Percentiles rank a stretch among this genome's conserved stretches.
phyloP scores from a whole-genome alignment of 257 asterid genomes.

The Solanum pinnatisectum region DNA sequence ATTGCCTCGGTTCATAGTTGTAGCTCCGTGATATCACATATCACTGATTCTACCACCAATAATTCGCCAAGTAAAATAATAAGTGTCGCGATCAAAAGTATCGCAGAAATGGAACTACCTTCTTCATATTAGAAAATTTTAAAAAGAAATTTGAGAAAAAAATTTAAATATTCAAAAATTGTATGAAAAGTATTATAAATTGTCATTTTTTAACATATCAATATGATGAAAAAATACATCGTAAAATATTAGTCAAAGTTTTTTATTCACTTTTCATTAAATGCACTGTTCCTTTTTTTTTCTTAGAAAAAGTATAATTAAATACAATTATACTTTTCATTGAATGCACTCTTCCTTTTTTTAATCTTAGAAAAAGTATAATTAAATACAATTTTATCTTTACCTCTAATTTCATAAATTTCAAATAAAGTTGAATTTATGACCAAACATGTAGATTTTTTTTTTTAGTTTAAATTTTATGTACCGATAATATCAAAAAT shows the following conservation, averaged over 20 bases:
- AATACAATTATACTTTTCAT: too few relatives aligned
- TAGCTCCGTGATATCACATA: background rate
- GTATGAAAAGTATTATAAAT: too few relatives aligned
- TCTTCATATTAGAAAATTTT: background rate
- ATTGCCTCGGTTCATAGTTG: conserved; percentile 3
- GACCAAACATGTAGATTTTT: background rate
- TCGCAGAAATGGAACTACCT: background rate
- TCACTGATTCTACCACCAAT: conserved; percentile 1
- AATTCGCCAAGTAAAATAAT: background rate
- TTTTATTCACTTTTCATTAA: too few relatives aligned
- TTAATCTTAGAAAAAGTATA: background rate
- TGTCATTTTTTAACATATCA: too few relatives aligned
- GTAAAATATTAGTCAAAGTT: too few relatives aligned
- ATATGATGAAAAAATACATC: too few relatives aligned
- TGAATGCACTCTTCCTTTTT: background rate
- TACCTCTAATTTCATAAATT: background rate
- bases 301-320: too few relatives aligned
- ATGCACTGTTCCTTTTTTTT: too few relatives aligned
- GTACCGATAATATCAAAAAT: background rate
- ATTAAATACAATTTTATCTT: too few relatives aligned
- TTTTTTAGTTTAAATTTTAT: background rate
- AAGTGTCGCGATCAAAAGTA: background rate
- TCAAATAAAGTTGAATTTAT: background rate
- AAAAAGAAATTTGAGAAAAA: too few relatives aligned
- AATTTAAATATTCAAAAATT: too few relatives aligned